Base-by-base conservation (phyloP, 192 early-diverging fungal genomes). In the Rhizoclosmatium sp. region DNA sequence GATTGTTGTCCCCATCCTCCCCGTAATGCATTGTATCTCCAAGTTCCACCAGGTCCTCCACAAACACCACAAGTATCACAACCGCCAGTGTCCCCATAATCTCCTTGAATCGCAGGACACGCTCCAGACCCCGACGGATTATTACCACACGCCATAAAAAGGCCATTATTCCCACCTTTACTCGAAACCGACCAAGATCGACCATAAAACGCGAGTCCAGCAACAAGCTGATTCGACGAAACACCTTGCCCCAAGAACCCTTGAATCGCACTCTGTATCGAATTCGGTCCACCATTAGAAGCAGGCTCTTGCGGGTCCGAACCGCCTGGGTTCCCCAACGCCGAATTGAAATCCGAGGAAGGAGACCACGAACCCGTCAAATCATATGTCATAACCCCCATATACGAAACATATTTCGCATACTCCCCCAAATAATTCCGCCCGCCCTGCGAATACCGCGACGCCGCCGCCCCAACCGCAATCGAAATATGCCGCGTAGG, bases 1-100 rank as follows among this genome's bases (percentile, higher is more conserved):
- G 47, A 14, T 47, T 69, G 67, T 21, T 69, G 21, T 9, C 67
- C 67, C 7, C 44, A 16, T 10, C 19, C 54, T 4, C 49, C 54
- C 49, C 91, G 85, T 79, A 93, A 41, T 65, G 88, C 85, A 19
- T 70, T 71, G 76, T 89, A 93, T 49, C 86, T 86, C 89, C 91
- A 92, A 42, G 89, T 81, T 21, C 86, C 88, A 19, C 40, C 4
- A 0, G 14, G 60, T 23, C 10, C 51, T 39, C 45, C 42, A 23
- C 59, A 47, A 14, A 16, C 4, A 19, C 59, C 61, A 65, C 73
- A 75, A 21, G 73, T 9, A 51, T 75, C 73, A 39, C 60, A 44
- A 12, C 16, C 51, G 16, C 31, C 23, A 16, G 47, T 44, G 44
- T 75, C 73, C 23, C 10, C 4, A 4, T 19, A 60, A 19, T 65